phyloP scores from a whole-genome alignment of 2,329 filamentous ascomycete genomes.

The Aspergillus nomiae region DNA sequence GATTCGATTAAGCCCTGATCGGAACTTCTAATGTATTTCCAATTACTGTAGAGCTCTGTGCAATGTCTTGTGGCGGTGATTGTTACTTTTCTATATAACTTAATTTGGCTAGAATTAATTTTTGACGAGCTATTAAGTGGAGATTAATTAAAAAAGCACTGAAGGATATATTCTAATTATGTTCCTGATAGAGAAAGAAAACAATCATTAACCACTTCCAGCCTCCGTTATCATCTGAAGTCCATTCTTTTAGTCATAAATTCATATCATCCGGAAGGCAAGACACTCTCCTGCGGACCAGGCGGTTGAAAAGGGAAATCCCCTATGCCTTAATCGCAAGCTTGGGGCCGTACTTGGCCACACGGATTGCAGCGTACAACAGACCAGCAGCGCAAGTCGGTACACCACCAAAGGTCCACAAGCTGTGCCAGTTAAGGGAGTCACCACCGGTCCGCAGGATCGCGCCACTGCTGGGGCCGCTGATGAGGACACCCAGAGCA shows the following conservation, averaged over 20 bases:
- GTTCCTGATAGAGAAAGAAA: too few species aligned
- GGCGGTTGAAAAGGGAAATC: neutral
- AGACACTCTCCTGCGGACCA: neutral
- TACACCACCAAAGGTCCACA: slow-evolving; percentile 15
- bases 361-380: neutral
- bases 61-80: too few species aligned
- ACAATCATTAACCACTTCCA: too few species aligned
- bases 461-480: slow-evolving; percentile 33
- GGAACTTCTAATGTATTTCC: too few species aligned
- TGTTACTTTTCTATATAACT: too few species aligned
- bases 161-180: too few species aligned
- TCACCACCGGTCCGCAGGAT: slow-evolving; percentile 20
- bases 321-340: neutral
- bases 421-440: neutral
- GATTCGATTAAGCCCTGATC: too few species aligned
- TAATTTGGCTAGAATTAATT: too few species aligned
- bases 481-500: slow-evolving; percentile 28
- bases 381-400: slow-evolving; percentile 5
- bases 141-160: too few species aligned
- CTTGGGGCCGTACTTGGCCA: neutral
- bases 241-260: neutral
- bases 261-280: neutral
- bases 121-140: too few species aligned
- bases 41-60: too few species aligned
- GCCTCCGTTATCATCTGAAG: neutral